Conservation (phyloP, 2,329 filamentous ascomycete genomes). For the Stagonosporopsis tanaceti region DNA sequence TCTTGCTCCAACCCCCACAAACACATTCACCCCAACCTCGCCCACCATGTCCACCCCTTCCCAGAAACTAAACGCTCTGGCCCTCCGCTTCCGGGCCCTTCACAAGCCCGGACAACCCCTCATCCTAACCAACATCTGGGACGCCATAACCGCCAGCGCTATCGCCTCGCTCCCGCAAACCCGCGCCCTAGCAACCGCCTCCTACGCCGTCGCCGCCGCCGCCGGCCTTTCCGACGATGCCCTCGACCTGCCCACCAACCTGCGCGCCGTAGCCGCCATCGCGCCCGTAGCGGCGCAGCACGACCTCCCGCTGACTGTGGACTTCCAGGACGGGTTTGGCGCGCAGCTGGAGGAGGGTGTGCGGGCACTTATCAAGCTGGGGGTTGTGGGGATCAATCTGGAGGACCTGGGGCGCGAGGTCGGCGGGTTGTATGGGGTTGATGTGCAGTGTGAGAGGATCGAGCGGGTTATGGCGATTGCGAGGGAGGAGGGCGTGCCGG, state of each 20-base stretch:
- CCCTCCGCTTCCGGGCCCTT: constrained; percentile 46
- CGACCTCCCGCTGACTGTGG: constrained; percentile 62
- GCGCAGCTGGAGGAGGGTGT: constrained; percentile 59
- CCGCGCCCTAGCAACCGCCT: constrained; percentile 52
- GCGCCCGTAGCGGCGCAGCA: constrained; percentile 52
- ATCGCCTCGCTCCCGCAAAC: constrained; percentile 56
- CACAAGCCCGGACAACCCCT: constrained; percentile 62
- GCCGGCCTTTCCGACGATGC: constrained; percentile 44
- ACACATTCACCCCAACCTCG: no score
- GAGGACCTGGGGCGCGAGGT: constrained; percentile 57
- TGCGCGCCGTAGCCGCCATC: constrained; percentile 58
- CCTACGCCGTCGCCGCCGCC: constrained; percentile 45
- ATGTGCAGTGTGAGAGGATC: constrained; percentile 60
- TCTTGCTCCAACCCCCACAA: no score
- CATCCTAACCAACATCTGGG: constrained; percentile 65
- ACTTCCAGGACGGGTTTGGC: constrained; percentile 68
- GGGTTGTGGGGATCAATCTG: constrained; percentile 66
- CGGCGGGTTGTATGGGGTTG: constrained; percentile 51
- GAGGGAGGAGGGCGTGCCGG: constrained; percentile 55
- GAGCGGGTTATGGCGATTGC: constrained; percentile 55
- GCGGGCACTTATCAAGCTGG: constrained; percentile 56
- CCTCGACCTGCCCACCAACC: constrained; percentile 61
- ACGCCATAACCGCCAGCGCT: constrained; percentile 58
- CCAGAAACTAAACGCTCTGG: constrained; percentile 1
- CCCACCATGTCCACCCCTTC: background rate